Evolutionary conservation across 306 rosid species (phyloP).

Genomic region (Gillenia trifoliata): DNA sequence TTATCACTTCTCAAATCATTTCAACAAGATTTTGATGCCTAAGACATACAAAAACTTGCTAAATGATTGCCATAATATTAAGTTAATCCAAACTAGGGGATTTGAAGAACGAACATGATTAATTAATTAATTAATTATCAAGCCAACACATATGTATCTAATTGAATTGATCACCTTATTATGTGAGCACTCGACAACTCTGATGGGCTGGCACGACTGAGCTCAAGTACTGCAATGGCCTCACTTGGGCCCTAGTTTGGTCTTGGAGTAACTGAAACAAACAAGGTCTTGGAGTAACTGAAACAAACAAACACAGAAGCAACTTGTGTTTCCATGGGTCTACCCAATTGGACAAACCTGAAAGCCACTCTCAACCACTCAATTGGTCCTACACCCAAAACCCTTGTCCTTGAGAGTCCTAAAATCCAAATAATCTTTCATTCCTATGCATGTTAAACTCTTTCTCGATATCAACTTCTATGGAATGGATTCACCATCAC

Average conservation of each 20-base stretch:
- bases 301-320: background rate
- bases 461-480: no score
- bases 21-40: slow-evolving; percentile 5
- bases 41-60: background rate
- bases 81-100: background rate
- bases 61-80: background rate
- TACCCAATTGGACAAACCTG: background rate
- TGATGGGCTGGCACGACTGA: background rate
- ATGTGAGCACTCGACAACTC: background rate
- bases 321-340: background rate
- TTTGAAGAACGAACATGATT: background rate
- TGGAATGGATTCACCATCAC: no score
- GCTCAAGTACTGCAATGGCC: background rate
- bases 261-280: background rate
- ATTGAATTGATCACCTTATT: background rate
- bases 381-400: background rate
- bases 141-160: background rate
- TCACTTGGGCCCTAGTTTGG: background rate
- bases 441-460: background rate
- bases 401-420: background rate
- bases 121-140: no score
- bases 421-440: background rate
- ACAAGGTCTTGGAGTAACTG: no score
- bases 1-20: background rate
- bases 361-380: background rate